Conservation (phyloP, 2,329 filamentous ascomycete species). For the Myriangium duriaei region DNA sequence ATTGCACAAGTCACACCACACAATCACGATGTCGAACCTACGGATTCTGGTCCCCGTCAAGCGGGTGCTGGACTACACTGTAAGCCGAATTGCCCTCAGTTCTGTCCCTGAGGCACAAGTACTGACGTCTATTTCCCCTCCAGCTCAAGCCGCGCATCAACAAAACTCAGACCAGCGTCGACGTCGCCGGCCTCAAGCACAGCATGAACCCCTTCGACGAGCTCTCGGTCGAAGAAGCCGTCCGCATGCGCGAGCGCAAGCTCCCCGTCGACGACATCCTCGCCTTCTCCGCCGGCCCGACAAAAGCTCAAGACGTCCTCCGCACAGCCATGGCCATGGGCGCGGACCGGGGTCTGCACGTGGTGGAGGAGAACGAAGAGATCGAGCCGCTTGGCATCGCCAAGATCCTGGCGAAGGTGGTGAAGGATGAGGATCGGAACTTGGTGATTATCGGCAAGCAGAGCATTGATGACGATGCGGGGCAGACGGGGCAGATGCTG, state of each 20-base stretch:
- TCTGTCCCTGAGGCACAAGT: conserved; percentile 1
- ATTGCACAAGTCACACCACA: neutral
- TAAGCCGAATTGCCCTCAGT: conserved; percentile 21
- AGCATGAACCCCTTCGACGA: conserved; percentile 99
- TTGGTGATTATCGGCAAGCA: conserved; percentile 93
- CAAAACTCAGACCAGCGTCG: conserved; percentile 69
- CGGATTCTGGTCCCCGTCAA: conserved; percentile 45
- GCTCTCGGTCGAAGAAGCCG: conserved; percentile 90
- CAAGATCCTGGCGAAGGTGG: conserved; percentile 70
- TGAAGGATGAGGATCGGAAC: conserved; percentile 75
- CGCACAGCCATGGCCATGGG: conserved; percentile 99
- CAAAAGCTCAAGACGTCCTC: conserved; percentile 78
- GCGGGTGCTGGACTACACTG: conserved; percentile 47
- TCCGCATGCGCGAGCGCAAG: conserved; percentile 81
- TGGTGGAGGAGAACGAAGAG: conserved; percentile 54
- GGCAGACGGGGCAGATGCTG: conserved; percentile 96
- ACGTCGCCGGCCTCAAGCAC: conserved; percentile 89
- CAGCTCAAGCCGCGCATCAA: conserved; percentile 60
- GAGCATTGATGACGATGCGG: conserved; percentile 92
- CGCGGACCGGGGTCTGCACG: conserved; percentile 80
- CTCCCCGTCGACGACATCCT: conserved; percentile 71
- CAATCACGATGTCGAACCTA: conserved; percentile 23
- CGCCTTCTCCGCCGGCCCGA: conserved; percentile 72
- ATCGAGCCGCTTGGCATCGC: conserved; percentile 86
- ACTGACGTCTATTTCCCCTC: conserved; percentile 6